Base-by-base conservation (phyloP, 2,329 filamentous ascomycete species). In the Alternaria atra region DNA sequence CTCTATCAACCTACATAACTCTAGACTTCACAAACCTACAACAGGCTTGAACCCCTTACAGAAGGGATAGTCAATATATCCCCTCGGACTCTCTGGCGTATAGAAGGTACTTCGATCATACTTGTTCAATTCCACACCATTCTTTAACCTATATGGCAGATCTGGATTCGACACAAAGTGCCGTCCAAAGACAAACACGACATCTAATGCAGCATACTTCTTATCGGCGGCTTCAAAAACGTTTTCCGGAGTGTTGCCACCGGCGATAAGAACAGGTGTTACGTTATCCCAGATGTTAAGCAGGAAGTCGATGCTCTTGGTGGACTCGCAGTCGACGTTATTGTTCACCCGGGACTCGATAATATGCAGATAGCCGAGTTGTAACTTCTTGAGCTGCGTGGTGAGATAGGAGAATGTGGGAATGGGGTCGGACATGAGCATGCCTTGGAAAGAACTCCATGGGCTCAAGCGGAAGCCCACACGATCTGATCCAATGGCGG, bases 361-460 rank as follows among this genome's bases (percentile, higher is more conserved):
- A 8, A 58, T 13, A 32, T 58, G 55, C 7, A 53, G 32, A 20
- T 52, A 58, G 8, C 12, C 48, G n/a, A 58, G 40, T 3, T 48
- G 40, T 5, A 58, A 9, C 3, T 47, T 30, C 20, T 58, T 58
- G 47, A 53, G 27, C 9, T 20, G 17, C 4, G 34, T 27, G 8
- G 39, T 17, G 9, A 58, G 23, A 44, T 58, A 13, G 9, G 37
- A 39, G 48, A 58, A 58, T 10, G 48, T 52, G 15, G 55, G 55
- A 27, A 55, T 39, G 7, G 65, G 87, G 50, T 91, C 82, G 0
- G 75, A 66, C 86, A 90, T 90, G 35, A 80, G 76, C 88, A 91
- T 89, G 30, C 83, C 84, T 60, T 90, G 86, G 77, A 87, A 91
- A 0, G 78, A 77, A 52, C 83, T 85, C 78, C 83, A 90, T 0